These are phyloP conservation scores for Sclerotinia borealis DNA, from an alignment of 2,329 filamentous ascomycete species.

Conservation along the genomic window DNA sequence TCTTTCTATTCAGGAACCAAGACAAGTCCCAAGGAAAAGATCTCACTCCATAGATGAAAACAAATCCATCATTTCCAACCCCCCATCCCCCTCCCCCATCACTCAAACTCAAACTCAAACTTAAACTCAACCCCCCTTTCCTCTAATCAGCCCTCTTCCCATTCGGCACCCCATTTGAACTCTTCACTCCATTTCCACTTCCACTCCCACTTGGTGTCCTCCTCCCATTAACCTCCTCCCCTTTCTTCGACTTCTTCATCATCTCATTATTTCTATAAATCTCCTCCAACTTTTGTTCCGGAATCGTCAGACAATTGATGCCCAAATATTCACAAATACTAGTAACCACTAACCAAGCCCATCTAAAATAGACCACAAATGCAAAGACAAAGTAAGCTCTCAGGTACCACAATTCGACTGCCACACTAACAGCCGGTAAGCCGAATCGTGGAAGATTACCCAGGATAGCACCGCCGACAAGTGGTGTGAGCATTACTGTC, in stretches of 20 bases:
- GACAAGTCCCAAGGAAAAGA: too few species aligned
- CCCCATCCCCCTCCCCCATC: not conserved
- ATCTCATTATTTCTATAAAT: constrained; percentile 15
- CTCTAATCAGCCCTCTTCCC: constrained; percentile 28
- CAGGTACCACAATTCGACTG: constrained; percentile 72
- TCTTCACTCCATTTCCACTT: constrained; percentile 19
- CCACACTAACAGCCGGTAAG: constrained; percentile 57
- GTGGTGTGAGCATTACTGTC: constrained; percentile 83
- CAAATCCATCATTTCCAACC: too few species aligned
- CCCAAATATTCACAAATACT: constrained; percentile 88
- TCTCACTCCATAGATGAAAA: too few species aligned
- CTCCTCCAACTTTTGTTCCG: constrained; percentile 42
- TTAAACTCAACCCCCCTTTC: not conserved
- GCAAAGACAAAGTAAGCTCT: constrained; percentile 80
- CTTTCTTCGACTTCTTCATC: constrained; percentile 19
- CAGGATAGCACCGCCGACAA: constrained; percentile 77
- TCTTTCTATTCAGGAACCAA: too few species aligned
- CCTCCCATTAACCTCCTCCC: constrained; percentile 1
- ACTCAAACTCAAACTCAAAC: too few species aligned
- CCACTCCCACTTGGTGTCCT: constrained; percentile 23
- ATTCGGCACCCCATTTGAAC: constrained; percentile 20
- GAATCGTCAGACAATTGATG: constrained; percentile 92
- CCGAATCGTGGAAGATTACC: constrained; percentile 77
- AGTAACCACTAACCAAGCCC: constrained; percentile 85
- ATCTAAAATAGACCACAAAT: constrained; percentile 79